phyloP scores from a whole-genome alignment of 768 basidiomycete species.

The Melanogaster broomeanus region DNA sequence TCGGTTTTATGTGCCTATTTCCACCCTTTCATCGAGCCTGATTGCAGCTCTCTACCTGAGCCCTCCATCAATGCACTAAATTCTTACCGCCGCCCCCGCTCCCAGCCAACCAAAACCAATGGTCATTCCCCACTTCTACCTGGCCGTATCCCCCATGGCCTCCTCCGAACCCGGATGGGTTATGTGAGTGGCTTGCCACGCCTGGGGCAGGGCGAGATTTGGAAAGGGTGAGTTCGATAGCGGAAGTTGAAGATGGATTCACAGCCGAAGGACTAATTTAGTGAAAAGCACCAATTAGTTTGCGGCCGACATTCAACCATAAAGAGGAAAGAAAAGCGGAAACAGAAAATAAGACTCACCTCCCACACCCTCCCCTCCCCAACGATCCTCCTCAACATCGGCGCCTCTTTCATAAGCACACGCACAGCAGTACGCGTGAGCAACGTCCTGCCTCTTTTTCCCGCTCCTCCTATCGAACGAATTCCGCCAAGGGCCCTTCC shows the following conservation, averaged over 20 bases:
- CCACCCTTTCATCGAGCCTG: too few species aligned
- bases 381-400: constrained; percentile 46
- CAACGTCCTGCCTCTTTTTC: constrained; percentile 17
- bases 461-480: too few species aligned
- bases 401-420: constrained; percentile 43
- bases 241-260: too few species aligned
- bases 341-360: too few species aligned
- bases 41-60: neutral
- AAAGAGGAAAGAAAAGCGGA: neutral
- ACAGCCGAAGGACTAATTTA: constrained; percentile 14
- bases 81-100: constrained; percentile 10
- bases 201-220: constrained; percentile 14
- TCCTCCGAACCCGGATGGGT: constrained; percentile 13
- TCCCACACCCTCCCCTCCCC: constrained; percentile 56
- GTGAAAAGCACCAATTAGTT: neutral
- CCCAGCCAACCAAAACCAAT: constrained; percentile 24
- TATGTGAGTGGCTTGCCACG: constrained; percentile 13
- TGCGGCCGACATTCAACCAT: neutral
- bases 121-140: constrained; percentile 17
- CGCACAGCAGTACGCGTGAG: constrained; percentile 44
- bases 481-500: neutral
- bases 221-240: too few species aligned
- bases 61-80: neutral
- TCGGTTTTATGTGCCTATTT: too few species aligned
- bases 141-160: constrained; percentile 16